Conservation (phyloP, 1,284 basidiomycete genomes). For the Rhodotorula sp. region DNA sequence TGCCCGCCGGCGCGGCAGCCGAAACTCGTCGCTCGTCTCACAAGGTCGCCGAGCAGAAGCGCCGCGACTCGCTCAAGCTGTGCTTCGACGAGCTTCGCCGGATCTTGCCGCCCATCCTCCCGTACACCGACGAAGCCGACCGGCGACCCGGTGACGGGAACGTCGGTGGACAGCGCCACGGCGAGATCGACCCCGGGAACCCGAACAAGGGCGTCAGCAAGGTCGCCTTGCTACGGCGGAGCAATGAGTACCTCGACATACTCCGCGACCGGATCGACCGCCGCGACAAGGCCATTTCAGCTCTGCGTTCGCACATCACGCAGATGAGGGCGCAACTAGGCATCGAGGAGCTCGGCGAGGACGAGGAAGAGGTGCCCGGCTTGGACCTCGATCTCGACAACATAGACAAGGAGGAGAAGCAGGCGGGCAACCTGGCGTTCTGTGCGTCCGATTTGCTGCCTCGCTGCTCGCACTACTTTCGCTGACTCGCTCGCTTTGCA, state of each 20-base stretch:
- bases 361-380: conserved; percentile 30
- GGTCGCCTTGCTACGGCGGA: conserved; percentile 82
- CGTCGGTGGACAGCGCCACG: conserved; percentile 44
- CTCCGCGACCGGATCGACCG: conserved; percentile 76
- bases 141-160: conserved; percentile 45
- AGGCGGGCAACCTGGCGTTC: conserved; percentile 36
- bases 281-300: conserved; percentile 75
- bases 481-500: background rate
- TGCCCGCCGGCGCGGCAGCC: conserved; percentile 31
- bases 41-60: conserved; percentile 95
- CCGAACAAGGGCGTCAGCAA: conserved; percentile 95
- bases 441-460: conserved; percentile 12
- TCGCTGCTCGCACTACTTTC: too few relatives aligned
- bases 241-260: conserved; percentile 79
- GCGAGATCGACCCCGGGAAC: conserved; percentile 55
- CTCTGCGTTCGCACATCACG: conserved; percentile 56
- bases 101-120: conserved; percentile 75
- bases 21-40: conserved; percentile 81
- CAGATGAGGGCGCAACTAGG: conserved; percentile 13
- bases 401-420: conserved; percentile 35
- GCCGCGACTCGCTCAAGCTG: conserved; percentile 90
- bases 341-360: conserved; percentile 27
- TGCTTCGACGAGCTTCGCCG: conserved; percentile 91
- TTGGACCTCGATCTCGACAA: conserved; percentile 36
- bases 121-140: conserved; percentile 39